Evolutionary conservation across 345 rosid genomes (phyloP).

Genomic region (Hibiscus mutabilis): DNA sequence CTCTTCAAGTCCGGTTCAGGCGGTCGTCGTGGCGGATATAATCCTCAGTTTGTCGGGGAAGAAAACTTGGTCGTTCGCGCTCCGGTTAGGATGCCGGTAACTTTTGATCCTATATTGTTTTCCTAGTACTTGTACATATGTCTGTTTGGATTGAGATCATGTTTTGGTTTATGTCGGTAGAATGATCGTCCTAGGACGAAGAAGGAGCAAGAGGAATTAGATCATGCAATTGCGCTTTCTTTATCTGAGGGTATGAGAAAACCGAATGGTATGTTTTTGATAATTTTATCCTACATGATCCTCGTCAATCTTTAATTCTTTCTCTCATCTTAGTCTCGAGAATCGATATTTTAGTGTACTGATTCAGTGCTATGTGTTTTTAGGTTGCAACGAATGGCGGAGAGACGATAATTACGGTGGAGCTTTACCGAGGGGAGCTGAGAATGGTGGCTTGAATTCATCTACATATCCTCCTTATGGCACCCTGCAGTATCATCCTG

Average conservation of each 20-base stretch:
- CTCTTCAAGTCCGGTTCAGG: conserved; percentile 56
- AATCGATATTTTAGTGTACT: not conserved
- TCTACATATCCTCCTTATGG: conserved; percentile 49
- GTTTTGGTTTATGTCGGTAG: conserved; percentile 26
- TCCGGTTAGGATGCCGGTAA: conserved; percentile 68
- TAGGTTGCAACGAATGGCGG: conserved; percentile 49
- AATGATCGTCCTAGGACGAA: conserved; percentile 50
- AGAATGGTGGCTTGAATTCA: conserved; percentile 29
- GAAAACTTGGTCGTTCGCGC: conserved; percentile 67
- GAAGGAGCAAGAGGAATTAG: conserved; percentile 61
- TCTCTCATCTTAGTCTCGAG: not conserved
- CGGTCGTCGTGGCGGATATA: conserved; percentile 37
- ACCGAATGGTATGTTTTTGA: conserved; percentile 42
- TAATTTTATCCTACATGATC: not conserved
- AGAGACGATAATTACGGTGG: conserved; percentile 25
- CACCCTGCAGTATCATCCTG: conserved; percentile 35
- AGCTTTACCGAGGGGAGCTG: conserved; percentile 40
- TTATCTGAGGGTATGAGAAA: conserved; percentile 47
- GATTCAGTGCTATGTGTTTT: not conserved
- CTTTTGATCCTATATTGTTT: not conserved
- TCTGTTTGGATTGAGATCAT: not conserved
- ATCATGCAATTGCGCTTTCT: conserved; percentile 60
- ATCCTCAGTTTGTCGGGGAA: conserved; percentile 67
- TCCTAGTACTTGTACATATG: not conserved
- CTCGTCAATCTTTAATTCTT: not conserved